Percentiles rank a stretch among this genome's conserved stretches.
These are phyloP conservation scores for Lizonia empirigonia DNA, from an alignment of 2,329 filamentous ascomycete genomes.

Conservation along the genomic window DNA sequence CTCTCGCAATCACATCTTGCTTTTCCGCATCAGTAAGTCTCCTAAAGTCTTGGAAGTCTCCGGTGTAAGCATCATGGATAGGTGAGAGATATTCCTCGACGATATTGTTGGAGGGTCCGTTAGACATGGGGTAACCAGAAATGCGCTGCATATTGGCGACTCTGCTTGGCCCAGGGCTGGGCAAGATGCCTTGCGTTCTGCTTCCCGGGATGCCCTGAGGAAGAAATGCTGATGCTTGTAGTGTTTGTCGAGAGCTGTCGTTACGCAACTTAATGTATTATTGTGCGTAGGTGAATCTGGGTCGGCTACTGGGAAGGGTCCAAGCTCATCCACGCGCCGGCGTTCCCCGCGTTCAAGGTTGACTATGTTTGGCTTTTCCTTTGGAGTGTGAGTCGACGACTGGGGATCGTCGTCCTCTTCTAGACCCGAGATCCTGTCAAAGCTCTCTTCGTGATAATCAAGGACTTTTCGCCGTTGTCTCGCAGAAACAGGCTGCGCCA, in stretches of 20 bases:
- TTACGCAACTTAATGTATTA: neutral
- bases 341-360: slow-evolving; percentile 7
- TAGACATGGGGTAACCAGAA: slow-evolving; percentile 21
- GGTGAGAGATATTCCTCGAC: slow-evolving; percentile 45
- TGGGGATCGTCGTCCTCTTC: neutral
- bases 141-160: slow-evolving; percentile 27
- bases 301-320: slow-evolving; percentile 5
- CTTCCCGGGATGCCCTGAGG: neutral
- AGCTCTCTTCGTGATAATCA: slow-evolving; percentile 15
- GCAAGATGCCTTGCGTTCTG: neutral
- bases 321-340: slow-evolving; percentile 7
- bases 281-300: neutral
- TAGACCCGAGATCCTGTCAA: neutral
- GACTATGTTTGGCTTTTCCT: neutral
- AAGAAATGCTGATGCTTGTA: too few relatives aligned
- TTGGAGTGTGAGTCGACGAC: too few relatives aligned
- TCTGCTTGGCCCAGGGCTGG: neutral
- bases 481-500: slow-evolving; percentile 6
- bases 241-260: neutral
- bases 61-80: slow-evolving; percentile 29
- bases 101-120: slow-evolving; percentile 39
- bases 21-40: slow-evolving; percentile 44
- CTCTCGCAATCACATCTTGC: slow-evolving; percentile 58
- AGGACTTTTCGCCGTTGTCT: slow-evolving; percentile 9
- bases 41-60: slow-evolving; percentile 42